Percentiles rank a stretch among this genome's conserved stretches.
phyloP scores from a whole-genome alignment of 306 rosid genomes.

The Pueraria montana region DNA sequence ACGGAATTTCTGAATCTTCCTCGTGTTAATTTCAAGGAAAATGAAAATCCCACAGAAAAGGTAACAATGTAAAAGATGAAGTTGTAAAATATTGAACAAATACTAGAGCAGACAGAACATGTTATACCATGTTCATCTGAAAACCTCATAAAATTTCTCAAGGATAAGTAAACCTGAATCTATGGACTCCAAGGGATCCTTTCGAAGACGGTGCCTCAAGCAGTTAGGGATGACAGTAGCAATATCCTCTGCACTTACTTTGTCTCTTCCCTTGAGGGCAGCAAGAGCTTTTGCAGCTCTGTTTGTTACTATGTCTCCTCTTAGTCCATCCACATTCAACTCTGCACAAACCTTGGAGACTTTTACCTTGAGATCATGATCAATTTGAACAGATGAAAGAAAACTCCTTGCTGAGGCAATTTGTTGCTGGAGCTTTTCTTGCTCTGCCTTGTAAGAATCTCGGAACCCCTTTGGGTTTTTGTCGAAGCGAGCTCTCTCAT shows the following conservation, averaged over 20 bases:
- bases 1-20: slow-evolving; percentile 40
- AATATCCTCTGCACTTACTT: slow-evolving; percentile 80
- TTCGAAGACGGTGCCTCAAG: slow-evolving; percentile 94
- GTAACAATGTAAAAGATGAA: slow-evolving; percentile 35
- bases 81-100: slow-evolving; percentile 48
- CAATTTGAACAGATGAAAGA: slow-evolving; percentile 78
- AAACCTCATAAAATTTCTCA: slow-evolving; percentile 89
- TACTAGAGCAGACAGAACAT: slow-evolving; percentile 32
- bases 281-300: slow-evolving; percentile 96
- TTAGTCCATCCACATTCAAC: slow-evolving; percentile 91
- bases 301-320: slow-evolving; percentile 94
- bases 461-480: slow-evolving; percentile 82
- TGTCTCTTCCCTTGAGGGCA: slow-evolving; percentile 82
- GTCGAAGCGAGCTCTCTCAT: slow-evolving; percentile 90
- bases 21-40: slow-evolving; percentile 35
- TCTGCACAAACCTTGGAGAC: slow-evolving; percentile 91
- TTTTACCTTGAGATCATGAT: slow-evolving; percentile 83
- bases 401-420: slow-evolving; percentile 73
- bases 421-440: slow-evolving; percentile 78
- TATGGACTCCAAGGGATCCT: slow-evolving; percentile 94
- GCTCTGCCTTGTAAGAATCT: slow-evolving; percentile 69
- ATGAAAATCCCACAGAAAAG: slow-evolving; percentile 35
- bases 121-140: slow-evolving; percentile 62
- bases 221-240: slow-evolving; percentile 96
- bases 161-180: slow-evolving; percentile 94